These are phyloP conservation scores for Chlamydomonas asymmetrica DNA, from an alignment of 139 green algal genomes.

Conservation along the genomic window DNA sequence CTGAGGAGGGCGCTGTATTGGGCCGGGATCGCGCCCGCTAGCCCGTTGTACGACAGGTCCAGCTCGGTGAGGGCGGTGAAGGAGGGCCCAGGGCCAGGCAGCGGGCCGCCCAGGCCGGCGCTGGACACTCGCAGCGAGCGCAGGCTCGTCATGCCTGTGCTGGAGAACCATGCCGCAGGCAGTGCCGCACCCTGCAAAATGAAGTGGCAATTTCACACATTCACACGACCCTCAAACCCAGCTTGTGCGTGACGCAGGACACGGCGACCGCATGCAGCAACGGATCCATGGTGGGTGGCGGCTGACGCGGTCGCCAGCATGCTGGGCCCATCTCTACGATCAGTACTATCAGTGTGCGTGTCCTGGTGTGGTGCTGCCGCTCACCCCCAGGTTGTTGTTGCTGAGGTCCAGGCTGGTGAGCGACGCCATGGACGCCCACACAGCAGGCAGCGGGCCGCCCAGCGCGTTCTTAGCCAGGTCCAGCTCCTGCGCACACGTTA, in stretches of 20 bases:
- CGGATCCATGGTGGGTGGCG: not conserved
- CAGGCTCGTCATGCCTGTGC: too few species aligned
- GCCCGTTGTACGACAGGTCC: not conserved
- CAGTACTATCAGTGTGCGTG: not conserved
- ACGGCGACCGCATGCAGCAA: not conserved
- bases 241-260: not conserved
- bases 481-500: not conserved
- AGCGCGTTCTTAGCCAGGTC: slow-evolving; percentile 26
- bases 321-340: not conserved
- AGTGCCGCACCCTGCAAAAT: too few species aligned
- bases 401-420: slow-evolving; percentile 10
- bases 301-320: not conserved
- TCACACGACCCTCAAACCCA: not conserved
- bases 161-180: too few species aligned
- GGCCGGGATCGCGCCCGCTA: not conserved
- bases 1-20: too few species aligned
- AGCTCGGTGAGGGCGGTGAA: not conserved
- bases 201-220: not conserved
- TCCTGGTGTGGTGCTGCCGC: not conserved
- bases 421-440: not conserved
- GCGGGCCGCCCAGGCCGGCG: too few species aligned
- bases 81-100: too few species aligned
- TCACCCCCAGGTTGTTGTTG: slow-evolving; percentile 8
- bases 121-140: too few species aligned
- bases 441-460: not conserved